Conservation (phyloP, 169 alveolate species). For the Plasmodium gallinaceum region DNA sequence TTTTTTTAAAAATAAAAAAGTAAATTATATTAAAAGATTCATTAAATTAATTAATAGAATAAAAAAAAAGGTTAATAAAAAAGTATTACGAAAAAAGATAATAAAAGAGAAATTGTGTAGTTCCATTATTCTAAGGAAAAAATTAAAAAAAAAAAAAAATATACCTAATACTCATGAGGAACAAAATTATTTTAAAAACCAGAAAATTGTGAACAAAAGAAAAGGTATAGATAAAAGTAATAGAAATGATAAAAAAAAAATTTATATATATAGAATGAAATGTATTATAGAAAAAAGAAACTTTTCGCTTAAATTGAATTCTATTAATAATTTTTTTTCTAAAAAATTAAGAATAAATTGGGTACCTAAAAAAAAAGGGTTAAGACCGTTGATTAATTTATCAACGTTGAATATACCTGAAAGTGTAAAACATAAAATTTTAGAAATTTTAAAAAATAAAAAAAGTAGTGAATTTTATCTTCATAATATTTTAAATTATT, state of each 20-base stretch:
- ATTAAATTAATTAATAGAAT: slow-evolving; percentile 12
- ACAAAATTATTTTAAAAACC: neutral
- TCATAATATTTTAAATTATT: slow-evolving; percentile 41
- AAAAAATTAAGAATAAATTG: slow-evolving; percentile 72
- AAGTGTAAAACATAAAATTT: slow-evolving; percentile 46
- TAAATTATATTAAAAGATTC: slow-evolving; percentile 42
- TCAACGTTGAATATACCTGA: slow-evolving; percentile 63
- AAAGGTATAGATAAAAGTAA: neutral
- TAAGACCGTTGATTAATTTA: slow-evolving; percentile 67
- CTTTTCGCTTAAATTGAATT: slow-evolving; percentile 28
- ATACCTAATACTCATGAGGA: neutral
- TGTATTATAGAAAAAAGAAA: slow-evolving; percentile 64
- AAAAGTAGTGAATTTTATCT: slow-evolving; percentile 72
- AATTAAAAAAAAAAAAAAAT: neutral
- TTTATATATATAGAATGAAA: slow-evolving; percentile 34
- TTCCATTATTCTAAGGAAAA: no score
- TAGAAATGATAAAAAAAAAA: neutral
- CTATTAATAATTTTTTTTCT: slow-evolving; percentile 47
- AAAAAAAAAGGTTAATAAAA: slow-evolving; percentile 3
- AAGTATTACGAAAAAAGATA: neutral
- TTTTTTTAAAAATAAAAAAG: slow-evolving; percentile 39
- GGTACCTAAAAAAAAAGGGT: slow-evolving; percentile 74
- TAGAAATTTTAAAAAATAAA: slow-evolving; percentile 52
- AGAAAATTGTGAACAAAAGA: neutral
- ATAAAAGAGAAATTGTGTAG: neutral